phyloP scores from a whole-genome alignment of 176 grass and related monocot species.

The Stipa capillata region DNA sequence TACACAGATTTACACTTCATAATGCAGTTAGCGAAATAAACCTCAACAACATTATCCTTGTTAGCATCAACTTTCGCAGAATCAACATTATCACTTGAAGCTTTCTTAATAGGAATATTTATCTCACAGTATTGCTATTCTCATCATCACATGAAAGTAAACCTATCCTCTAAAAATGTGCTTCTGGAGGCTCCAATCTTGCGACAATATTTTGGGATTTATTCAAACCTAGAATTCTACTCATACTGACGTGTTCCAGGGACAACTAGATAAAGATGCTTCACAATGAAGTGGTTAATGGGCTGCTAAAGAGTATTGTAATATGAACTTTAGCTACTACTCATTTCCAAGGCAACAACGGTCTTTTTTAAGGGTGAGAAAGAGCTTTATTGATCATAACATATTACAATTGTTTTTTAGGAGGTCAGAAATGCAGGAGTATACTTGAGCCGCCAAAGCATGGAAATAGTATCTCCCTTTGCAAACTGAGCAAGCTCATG shows the following conservation, averaged over 20 bases:
- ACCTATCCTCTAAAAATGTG: background rate
- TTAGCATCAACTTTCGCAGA: conserved; percentile 14
- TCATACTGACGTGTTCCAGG: background rate
- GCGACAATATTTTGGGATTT: background rate
- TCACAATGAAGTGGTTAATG: background rate
- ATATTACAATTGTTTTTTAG: no score
- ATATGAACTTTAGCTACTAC: background rate
- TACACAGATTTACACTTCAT: conserved; percentile 86
- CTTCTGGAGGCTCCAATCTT: background rate
- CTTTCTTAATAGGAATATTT: conserved; percentile 22
- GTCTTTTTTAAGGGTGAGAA: no score
- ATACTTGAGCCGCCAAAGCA: no score
- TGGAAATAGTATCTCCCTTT: no score
- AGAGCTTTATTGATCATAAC: no score
- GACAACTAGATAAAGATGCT: background rate
- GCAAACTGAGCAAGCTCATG: no score
- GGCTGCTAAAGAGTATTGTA: background rate
- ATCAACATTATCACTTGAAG: conserved; percentile 3
- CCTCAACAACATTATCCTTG: conserved; percentile 18
- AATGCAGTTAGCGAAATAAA: conserved; percentile 52
- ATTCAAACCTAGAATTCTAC: background rate
- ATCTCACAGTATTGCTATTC: background rate
- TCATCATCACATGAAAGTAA: conserved; percentile 49
- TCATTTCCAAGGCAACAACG: background rate
- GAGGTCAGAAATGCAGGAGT: no score